Percentiles rank a stretch among this genome's conserved stretches.
phyloP scores from a whole-genome alignment of 75 land plant genomes.

The Sequoiadendron giganteum region DNA sequence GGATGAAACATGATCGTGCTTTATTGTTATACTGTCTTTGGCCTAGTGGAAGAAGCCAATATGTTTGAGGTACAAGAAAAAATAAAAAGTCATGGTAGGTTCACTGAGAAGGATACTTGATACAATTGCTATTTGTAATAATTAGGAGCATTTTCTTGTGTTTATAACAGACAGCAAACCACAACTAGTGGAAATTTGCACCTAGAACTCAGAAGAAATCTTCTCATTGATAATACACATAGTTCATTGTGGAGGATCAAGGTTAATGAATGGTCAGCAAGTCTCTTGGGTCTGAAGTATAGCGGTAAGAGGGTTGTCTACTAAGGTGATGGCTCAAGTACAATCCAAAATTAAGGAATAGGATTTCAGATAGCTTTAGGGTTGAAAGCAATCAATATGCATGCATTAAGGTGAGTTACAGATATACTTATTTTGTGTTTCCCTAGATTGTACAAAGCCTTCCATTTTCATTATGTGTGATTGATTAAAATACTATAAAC shows the following conservation, averaged over 20 bases:
- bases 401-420: background rate
- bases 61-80: background rate
- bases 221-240: background rate
- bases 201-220: background rate
- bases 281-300: too few relatives aligned
- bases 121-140: background rate
- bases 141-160: background rate
- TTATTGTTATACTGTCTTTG: background rate
- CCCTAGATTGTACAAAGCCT: too few relatives aligned
- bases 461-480: too few relatives aligned
- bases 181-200: background rate
- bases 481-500: too few relatives aligned
- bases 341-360: background rate
- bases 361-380: background rate
- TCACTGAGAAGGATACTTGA: background rate
- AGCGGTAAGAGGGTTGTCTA: too few relatives aligned
- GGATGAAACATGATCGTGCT: background rate
- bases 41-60: background rate
- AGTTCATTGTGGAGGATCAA: background rate
- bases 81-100: background rate
- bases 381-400: background rate
- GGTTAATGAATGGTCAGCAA: background rate
- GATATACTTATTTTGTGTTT: background rate
- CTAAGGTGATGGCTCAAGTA: background rate
- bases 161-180: background rate